Evolutionary conservation across 352 stramenopile genomes (phyloP), one percentile per base, ranked within the genome.

Genomic region (Pythium grandisporangium): DNA sequence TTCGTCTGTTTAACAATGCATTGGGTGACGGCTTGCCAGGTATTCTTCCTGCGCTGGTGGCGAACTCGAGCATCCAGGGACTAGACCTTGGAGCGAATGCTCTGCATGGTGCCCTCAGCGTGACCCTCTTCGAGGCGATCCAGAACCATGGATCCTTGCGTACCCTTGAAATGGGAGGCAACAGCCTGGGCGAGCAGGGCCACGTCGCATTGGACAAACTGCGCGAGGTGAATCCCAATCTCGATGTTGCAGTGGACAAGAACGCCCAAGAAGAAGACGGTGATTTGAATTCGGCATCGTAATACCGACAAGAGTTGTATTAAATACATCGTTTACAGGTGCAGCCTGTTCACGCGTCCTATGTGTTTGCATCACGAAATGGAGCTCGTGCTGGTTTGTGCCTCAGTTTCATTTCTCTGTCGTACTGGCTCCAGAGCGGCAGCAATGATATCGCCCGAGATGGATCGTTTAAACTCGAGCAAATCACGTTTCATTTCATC

Each of bases 101-200:
- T 13, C 52, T 92, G 30, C 75, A 92, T 19, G 75, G 70, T 23
- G 43, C 48, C 6, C 56, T 85, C 24, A 80, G 68, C 32, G 63
- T 82, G 16, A 38, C 47, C 34, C 61, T 92, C 12, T 87, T 92
- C 21, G 49, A 80, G 23, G 55, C 60, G 20, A 49, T 92, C 13
- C 78, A 92, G 54, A 34, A 44, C 0, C 75, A 88, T 36, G 48
- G 66, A 30, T 70, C 70, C 22, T 66, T 92, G n/a, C 68, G 68
- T 52, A 92, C 78, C 20, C 66, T 89, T 12, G 78, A 92, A 42
- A 84, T 92, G 68, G 78, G 78, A 49, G 78, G 78, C 51, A 92
- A 92, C 54, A 84, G 70, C 20, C 54, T 92, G 1, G 78, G 75
- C 6, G 66, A 86, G 41, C 55, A 65, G 11, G 78, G 78, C 20